Conservation (phyloP, 805 yeast genomes). For the Sugiyamaella marilandica region DNA sequence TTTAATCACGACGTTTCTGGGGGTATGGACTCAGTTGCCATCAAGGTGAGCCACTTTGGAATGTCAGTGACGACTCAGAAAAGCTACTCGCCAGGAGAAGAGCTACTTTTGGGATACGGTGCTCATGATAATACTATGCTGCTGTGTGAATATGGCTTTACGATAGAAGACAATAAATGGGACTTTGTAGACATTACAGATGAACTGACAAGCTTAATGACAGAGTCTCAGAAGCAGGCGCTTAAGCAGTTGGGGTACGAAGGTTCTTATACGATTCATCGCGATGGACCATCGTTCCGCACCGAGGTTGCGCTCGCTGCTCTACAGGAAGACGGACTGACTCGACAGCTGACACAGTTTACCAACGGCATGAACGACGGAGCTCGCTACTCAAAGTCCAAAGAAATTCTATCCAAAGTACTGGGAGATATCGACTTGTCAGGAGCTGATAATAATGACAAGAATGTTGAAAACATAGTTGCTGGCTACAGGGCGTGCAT, state of each 20-base stretch:
- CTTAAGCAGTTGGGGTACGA: constrained; percentile 52
- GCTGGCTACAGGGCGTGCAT: not conserved
- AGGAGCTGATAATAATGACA: too few relatives aligned
- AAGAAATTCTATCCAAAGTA: not conserved
- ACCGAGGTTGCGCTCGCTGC: constrained; percentile 68
- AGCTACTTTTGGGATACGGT: constrained; percentile 74
- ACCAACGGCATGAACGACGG: constrained; percentile 14
- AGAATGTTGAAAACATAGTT: not conserved
- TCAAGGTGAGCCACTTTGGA: constrained; percentile 41
- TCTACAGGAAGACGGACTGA: constrained; percentile 4
- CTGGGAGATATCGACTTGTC: not conserved
- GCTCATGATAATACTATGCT: constrained; percentile 82
- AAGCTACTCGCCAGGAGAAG: constrained; percentile 43
- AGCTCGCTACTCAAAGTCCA: constrained; percentile 1
- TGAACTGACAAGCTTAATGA: constrained; percentile 38
- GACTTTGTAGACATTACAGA: constrained; percentile 61
- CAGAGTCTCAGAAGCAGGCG: constrained; percentile 39
- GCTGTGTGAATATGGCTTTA: constrained; percentile 84
- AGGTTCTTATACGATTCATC: constrained; percentile 67
- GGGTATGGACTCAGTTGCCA: constrained; percentile 19
- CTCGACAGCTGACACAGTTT: constrained; percentile 5
- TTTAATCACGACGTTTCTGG: constrained; percentile 59
- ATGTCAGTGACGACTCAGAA: constrained; percentile 47
- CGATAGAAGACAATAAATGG: constrained; percentile 55
- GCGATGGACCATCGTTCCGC: constrained; percentile 58